phyloP scores from a whole-genome alignment of 176 grass and related monocot species.

The Juncus inflexus region DNA sequence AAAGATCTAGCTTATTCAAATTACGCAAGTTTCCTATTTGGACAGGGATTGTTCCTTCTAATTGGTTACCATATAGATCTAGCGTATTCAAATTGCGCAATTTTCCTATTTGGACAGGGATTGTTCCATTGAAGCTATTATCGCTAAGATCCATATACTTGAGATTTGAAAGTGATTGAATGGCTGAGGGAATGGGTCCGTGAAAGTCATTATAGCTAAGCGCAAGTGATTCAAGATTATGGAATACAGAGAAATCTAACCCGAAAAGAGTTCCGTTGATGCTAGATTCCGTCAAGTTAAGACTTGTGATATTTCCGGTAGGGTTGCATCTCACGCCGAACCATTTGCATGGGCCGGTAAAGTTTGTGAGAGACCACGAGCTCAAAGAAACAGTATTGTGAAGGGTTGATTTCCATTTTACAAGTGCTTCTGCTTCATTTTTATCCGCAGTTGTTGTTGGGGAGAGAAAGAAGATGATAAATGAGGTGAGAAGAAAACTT shows the following conservation, averaged over 20 bases:
- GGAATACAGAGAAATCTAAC: neutral
- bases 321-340: neutral
- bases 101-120: too few relatives aligned
- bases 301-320: neutral
- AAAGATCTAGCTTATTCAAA: neutral
- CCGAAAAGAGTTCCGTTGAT: neutral
- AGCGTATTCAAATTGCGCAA: too few relatives aligned
- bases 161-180: neutral
- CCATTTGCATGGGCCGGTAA: neutral
- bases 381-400: neutral
- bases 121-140: neutral
- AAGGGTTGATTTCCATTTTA: conserved; percentile 1
- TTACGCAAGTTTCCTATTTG: neutral
- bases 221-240: neutral
- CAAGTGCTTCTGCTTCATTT: neutral
- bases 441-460: neutral
- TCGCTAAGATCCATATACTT: neutral
- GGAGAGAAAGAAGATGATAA: neutral
- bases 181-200: neutral
- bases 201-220: neutral
- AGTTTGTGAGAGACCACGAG: neutral
- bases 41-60: neutral
- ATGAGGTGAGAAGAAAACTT: neutral
- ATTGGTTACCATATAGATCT: neutral
- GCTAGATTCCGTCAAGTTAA: neutral